Evolutionary conservation across 192 early-diverging fungal species (phyloP).

Genomic region (Coemansia sp.): DNA sequence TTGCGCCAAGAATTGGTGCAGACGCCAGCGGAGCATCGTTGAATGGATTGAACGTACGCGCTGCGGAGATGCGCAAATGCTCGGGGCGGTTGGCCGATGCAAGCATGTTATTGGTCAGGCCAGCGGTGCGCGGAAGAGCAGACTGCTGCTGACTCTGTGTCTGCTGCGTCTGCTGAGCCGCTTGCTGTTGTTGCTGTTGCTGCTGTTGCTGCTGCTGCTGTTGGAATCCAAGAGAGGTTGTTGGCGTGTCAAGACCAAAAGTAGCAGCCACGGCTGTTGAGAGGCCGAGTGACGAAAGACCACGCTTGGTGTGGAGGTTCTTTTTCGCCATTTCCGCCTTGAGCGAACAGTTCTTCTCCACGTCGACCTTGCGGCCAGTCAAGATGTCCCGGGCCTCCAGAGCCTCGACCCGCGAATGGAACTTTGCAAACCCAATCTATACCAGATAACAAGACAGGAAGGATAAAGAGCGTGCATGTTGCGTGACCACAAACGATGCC

Average conservation of each 20-base stretch:
- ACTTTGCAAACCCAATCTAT: conserved; percentile 97
- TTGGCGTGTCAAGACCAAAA: conserved; percentile 46
- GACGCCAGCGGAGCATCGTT: conserved; percentile 50
- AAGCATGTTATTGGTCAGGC: conserved; percentile 43
- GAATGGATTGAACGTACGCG: conserved; percentile 50
- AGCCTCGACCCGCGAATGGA: conserved; percentile 87
- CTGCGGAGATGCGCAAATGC: conserved; percentile 46
- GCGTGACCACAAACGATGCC: background rate
- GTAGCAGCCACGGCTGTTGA: conserved; percentile 37
- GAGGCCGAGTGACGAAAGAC: conserved; percentile 56
- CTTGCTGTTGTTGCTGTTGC: conserved; percentile 21
- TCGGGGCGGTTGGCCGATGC: conserved; percentile 41
- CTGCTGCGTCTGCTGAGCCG: conserved; percentile 8
- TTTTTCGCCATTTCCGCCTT: conserved; percentile 99
- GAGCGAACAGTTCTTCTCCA: conserved; percentile 78
- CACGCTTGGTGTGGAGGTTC: conserved; percentile 92
- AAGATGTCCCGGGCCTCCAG: conserved; percentile 88
- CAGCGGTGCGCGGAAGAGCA: conserved; percentile 31
- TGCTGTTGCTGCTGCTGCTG: conserved; percentile 24
- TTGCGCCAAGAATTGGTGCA: conserved; percentile 50
- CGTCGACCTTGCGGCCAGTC: conserved; percentile 89
- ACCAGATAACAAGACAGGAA: background rate
- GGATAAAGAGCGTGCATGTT: conserved; percentile 10
- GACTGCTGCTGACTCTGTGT: conserved; percentile 10
- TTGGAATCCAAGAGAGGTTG: conserved; percentile 20